These are phyloP conservation scores for Yamadazyma phyllophila DNA, from an alignment of 805 yeast species.

Conservation along the genomic window DNA sequence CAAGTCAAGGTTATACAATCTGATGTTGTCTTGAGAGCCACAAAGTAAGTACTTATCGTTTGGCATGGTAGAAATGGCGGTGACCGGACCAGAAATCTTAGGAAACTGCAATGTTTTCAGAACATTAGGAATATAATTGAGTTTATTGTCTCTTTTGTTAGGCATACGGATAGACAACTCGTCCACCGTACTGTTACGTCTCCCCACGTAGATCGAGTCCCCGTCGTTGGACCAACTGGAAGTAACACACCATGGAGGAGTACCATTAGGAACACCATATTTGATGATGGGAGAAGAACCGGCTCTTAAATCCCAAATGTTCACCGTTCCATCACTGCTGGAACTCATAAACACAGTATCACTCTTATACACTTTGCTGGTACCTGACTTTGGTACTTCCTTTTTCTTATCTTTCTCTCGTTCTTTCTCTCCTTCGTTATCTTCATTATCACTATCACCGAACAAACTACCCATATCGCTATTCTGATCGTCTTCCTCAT, in stretches of 20 bases:
- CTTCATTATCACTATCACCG: constrained; percentile 43
- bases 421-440: constrained; percentile 16
- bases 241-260: constrained; percentile 94
- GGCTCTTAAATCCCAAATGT: constrained; percentile 77
- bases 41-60: constrained; percentile 76
- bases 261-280: constrained; percentile 54
- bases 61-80: constrained; percentile 76
- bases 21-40: constrained; percentile 86
- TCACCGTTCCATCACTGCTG: constrained; percentile 76
- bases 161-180: constrained; percentile 66
- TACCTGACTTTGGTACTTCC: constrained; percentile 12
- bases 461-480: constrained; percentile 48
- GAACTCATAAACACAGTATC: constrained; percentile 70
- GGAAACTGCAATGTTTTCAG: constrained; percentile 71
- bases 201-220: constrained; percentile 72
- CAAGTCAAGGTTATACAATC: constrained; percentile 73
- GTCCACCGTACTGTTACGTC: constrained; percentile 87
- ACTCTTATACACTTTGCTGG: constrained; percentile 26
- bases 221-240: constrained; percentile 90
- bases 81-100: constrained; percentile 84
- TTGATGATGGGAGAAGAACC: constrained; percentile 38
- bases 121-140: constrained; percentile 41
- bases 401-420: constrained; percentile 14
- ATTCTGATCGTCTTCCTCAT: constrained; percentile 21
- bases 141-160: constrained; percentile 21